Conservation (phyloP, 2,329 filamentous ascomycete species). For the Fusarium verrucosum region DNA sequence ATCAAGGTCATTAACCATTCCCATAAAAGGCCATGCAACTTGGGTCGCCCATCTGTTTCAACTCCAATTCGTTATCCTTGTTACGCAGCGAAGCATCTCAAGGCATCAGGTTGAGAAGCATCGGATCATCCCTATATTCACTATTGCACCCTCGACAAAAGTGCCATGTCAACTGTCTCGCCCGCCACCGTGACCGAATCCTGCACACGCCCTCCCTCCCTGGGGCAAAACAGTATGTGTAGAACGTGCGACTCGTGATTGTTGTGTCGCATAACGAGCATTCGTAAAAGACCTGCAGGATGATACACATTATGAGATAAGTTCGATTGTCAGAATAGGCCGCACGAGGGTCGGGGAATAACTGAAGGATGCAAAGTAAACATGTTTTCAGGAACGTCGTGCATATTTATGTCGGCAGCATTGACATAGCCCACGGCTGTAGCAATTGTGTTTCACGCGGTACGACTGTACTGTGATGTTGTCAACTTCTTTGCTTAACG, state of each 20-base stretch:
- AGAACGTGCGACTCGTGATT: not conserved
- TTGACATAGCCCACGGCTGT: not conserved
- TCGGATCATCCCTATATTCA: not conserved
- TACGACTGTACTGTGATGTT: not conserved
- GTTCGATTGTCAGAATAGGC: not conserved
- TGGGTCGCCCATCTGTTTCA: too few relatives aligned
- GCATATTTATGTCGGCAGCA: not conserved
- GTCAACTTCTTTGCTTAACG: not conserved
- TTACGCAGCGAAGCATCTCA: not conserved
- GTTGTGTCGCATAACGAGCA: not conserved
- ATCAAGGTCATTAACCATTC: too few relatives aligned
- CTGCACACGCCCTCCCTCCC: not conserved
- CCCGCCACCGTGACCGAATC: not conserved
- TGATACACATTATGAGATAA: not conserved
- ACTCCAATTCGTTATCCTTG: not conserved
- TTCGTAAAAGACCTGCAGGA: not conserved
- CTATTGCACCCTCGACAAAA: constrained; percentile 4
- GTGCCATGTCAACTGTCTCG: not conserved
- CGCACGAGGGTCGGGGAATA: not conserved
- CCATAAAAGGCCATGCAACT: too few relatives aligned
- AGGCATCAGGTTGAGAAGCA: not conserved
- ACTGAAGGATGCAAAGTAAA: not conserved
- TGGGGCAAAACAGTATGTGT: not conserved
- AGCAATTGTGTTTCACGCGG: not conserved
- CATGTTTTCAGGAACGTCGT: not conserved